Base-by-base conservation (phyloP, 2,329 filamentous ascomycete genomes). In the Ceratocystis smalleyi region DNA sequence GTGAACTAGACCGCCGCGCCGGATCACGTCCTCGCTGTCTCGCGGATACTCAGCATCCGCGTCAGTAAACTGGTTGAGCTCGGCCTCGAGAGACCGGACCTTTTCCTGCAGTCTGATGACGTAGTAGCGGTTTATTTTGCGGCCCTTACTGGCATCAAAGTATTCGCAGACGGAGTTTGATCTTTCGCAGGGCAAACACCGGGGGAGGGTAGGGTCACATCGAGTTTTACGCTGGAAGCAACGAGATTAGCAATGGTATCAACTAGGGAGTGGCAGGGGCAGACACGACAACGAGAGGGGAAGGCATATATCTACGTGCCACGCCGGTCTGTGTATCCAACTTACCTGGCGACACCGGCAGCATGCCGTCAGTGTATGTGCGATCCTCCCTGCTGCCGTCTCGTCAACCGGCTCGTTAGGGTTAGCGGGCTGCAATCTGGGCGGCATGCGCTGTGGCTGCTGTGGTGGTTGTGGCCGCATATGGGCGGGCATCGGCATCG, bases 91-190 rank as follows among this genome's bases (percentile, higher is more conserved):
- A 61, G 84, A 82, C 66, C 86, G 85, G 51, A 96, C 91, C 71
- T 85, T 89, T 69, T 95, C 88, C 73, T 96, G 91, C 27, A 99
- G 83, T 70, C 87, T 88, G 67, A 96, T 87, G 67, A 99, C 94
- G 77, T 97, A 97, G 71, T 87, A 88, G 68, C 94, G 86, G 68
- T 90, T 89, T 70, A 97, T 90, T 72, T 88, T 91, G 70, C 84
- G 85, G 68, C 88, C 87, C 73, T 91, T 94, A 62, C 87, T 81
- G 35, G 91, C 90, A 75, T 99, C 94, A 73, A 88, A 95, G 77
- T 97, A 99, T 72, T 96, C 92, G 81, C 94, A 99, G 67, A 85
- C 82, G 35, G 91, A 90, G 71, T 91, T 91, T 68, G 89, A 91
- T 69, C 92, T 84, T 76, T 96, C 91, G 77, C 94, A 99, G 24